Percentiles rank a stretch among this genome's conserved stretches.
phyloP scores from a whole-genome alignment of 495 filamentous ascomycete genomes.

The Hypoxylon trugodes region DNA sequence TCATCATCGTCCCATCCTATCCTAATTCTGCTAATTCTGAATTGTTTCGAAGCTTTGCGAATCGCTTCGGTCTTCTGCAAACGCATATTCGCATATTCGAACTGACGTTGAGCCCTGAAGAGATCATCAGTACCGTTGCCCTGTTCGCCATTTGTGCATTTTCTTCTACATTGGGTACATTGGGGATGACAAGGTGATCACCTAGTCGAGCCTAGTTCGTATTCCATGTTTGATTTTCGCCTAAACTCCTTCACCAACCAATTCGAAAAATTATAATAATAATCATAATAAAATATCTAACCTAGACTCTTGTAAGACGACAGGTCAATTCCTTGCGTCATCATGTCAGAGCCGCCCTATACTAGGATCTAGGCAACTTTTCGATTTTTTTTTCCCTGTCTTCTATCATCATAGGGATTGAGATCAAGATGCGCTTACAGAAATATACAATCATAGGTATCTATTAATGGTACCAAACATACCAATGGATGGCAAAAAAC shows the following conservation, averaged over 20 bases:
- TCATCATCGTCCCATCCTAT: conserved; percentile 34
- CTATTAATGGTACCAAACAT: background rate
- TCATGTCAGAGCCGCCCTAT: conserved; percentile 36
- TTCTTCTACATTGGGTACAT: conserved; percentile 20
- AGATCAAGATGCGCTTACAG: background rate
- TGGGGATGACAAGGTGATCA: conserved; percentile 25
- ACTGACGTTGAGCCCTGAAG: conserved; percentile 8
- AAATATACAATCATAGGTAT: conserved; percentile 3
- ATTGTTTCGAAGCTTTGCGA: conserved; percentile 21
- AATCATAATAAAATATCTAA: too few species aligned
- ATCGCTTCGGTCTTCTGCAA: too few species aligned
- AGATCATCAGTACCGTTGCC: conserved; percentile 29
- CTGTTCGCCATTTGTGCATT: conserved; percentile 16
- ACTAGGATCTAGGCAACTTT: conserved; percentile 16
- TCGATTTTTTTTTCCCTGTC: too few species aligned
- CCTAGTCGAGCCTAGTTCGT: conserved; percentile 21
- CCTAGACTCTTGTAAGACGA: conserved; percentile 29
- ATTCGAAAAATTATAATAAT: conserved; percentile 26
- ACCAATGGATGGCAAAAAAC: too few species aligned
- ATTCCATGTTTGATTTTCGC: conserved; percentile 35
- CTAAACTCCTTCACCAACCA: conserved; percentile 34
- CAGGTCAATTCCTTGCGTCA: conserved; percentile 41
- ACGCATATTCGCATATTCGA: conserved; percentile 2
- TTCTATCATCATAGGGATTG: too few species aligned
- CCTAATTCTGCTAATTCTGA: too few species aligned